Evolutionary conservation across 768 basidiomycete genomes (phyloP), one percentile per base, ranked within the genome.

Genomic region (Cyathus striatus): DNA sequence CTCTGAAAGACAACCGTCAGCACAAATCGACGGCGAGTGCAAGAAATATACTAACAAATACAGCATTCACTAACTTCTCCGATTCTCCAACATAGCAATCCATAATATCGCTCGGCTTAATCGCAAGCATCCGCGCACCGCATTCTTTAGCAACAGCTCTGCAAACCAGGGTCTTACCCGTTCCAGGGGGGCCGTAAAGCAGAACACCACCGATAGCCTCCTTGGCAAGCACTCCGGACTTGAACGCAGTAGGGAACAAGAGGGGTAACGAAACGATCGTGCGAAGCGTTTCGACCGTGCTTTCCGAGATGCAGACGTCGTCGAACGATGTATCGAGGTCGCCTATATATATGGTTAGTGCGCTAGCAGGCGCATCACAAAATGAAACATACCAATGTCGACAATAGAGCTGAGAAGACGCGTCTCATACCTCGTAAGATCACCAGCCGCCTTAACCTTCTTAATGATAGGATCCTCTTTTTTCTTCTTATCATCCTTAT

Each of bases 181-280:
- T 71, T 38, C 70, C 70, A 1, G 70, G 70, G 17, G 70, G 70
- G 38, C 76, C 76, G 52, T 68, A 78, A n/a, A 78, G 64, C 41
- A 78, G 53, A 38, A 77, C 71, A 52, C 76, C 76, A 50, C 75
- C 75, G n/a, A 75, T 75, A 1, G 76, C 73, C 49, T 78, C 75
- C 52, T 73, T 76, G 44, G 71, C 73, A 34, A 78, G 67, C 24
- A 75, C 70, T 43, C 73, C 73, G 42, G 70, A 26, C 26, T 51
- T 48, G 42, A 52, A 55, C 17, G 38, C 25, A 32, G 25, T 23
- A 23, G 51, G 51, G 30, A 45, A 38, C 2, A 43, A 33, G 2
- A 53, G 30, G 6, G 49, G 53, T 16, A 55, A 42, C 12, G 46
- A 46, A 32, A 55, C 43, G 37, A 48, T 44, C 5, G 44, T 48